Percentiles rank a stretch among this genome's conserved stretches.
Conservation (phyloP, 2,329 filamentous ascomycete species). For the Xylaria polymorpha region DNA sequence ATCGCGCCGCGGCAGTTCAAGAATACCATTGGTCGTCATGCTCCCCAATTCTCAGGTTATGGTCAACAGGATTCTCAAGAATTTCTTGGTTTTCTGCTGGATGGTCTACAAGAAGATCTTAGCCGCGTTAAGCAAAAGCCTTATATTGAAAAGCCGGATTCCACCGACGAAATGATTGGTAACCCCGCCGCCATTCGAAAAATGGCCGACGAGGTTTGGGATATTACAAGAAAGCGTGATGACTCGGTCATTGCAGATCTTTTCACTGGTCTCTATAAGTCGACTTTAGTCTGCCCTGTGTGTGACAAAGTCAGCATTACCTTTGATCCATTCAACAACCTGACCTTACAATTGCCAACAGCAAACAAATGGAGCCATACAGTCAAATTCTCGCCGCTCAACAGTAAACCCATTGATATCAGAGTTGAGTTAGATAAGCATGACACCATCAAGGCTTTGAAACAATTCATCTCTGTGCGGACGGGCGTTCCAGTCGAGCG, state of each 20-base stretch:
- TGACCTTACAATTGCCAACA: constrained; percentile 90
- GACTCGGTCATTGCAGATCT: constrained; percentile 95
- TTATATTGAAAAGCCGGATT: constrained; percentile 97
- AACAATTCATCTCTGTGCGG: constrained; percentile 75
- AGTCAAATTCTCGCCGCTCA: constrained; percentile 81
- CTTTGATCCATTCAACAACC: constrained; percentile 95
- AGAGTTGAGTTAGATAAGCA: constrained; percentile 85
- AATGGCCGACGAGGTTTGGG: constrained; percentile 89
- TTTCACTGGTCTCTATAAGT: constrained; percentile 98
- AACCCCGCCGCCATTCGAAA: constrained; percentile 82
- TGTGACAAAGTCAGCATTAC: constrained; percentile 98
- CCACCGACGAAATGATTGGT: constrained; percentile 93
- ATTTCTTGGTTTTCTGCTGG: constrained; percentile 92
- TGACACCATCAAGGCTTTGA: constrained; percentile 74
- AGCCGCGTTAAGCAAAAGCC: constrained; percentile 96
- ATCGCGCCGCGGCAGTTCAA: constrained; percentile 87
- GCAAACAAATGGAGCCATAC: constrained; percentile 82
- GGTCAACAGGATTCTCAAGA: constrained; percentile 98
- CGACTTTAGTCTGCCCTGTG: constrained; percentile 89
- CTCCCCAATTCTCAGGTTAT: constrained; percentile 90
- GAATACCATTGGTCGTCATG: constrained; percentile 80
- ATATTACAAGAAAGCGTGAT: constrained; percentile 90
- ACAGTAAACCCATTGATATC: constrained; percentile 75
- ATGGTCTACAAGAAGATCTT: constrained; percentile 93
- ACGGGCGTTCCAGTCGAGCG: constrained; percentile 72